Base-by-base conservation (phyloP, 2,329 filamentous ascomycete genomes). In the Penicillium sp. region DNA sequence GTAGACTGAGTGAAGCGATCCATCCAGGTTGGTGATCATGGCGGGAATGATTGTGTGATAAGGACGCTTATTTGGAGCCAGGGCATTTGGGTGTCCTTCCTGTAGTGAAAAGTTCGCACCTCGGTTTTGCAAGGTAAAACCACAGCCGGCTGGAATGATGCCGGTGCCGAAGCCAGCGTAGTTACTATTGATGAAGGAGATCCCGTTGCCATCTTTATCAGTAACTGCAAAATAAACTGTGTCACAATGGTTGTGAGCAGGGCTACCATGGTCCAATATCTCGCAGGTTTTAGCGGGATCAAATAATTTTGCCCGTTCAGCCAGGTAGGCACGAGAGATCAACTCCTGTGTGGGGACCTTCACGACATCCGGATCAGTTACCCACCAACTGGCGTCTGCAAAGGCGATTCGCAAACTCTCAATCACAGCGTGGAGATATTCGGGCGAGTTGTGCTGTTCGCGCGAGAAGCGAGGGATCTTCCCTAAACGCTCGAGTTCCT, bases 41-140 rank as follows among this genome's bases (percentile, higher is more conserved):
- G 89, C 93, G 0, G 94, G 93, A 65, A 99, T 99, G 71, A 99
- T 97, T 54, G 94, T 99, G 73, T 97, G 94, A 74, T 97, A 99
- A 0, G 94, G 94, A 47, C 94, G 77, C 78, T 97, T 97, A 33
- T 86, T 79, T 0, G 91, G 90, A 7, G 84, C 89, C 14, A 96
- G 79, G 20, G 80, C 81, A 68, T 97, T 97, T 1, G 92, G 91
- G 67, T 96, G 92, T 1, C 77, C 76, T 0, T 79, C 71, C 7
- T 69, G 66, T 0, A 99, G 81, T 1, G 81, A 84, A 74, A 99
- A 97, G 71, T 93, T 94, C 40, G 88, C 86, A 7, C 90, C 94
- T 2, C 94, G 90, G 78, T 96, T 97, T 71, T 99, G 94, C 20
- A 99, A 82, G 0, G 90, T 93, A 76, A 97, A 97, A 7, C 93